Percentiles rank a stretch among this genome's conserved stretches.
Conservation (phyloP, 768 basidiomycete genomes). For the Rhodotorula sphaerocarpa region DNA sequence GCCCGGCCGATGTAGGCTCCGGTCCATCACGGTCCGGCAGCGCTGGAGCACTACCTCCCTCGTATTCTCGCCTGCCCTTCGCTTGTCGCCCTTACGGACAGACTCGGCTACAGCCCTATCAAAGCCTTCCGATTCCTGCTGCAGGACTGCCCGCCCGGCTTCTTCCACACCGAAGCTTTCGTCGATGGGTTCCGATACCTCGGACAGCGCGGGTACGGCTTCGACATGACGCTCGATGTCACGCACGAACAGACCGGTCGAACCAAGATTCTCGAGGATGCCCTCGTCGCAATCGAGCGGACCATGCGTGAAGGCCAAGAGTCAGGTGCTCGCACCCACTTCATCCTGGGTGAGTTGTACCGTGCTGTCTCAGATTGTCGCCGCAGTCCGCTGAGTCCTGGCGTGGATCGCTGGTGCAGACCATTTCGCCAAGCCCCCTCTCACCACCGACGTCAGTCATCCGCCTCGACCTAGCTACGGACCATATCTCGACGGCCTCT, state of each 20-base stretch:
- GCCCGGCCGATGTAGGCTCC: slow-evolving; percentile 15
- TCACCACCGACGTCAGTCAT: slow-evolving; percentile 6
- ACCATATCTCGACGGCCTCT: slow-evolving; percentile 18
- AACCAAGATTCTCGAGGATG: slow-evolving; percentile 22
- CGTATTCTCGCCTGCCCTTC: slow-evolving; percentile 16
- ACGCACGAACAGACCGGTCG: slow-evolving; percentile 13
- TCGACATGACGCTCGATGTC: slow-evolving; percentile 31
- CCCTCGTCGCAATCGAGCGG: slow-evolving; percentile 18
- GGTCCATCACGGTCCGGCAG: slow-evolving; percentile 11
- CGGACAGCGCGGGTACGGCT: slow-evolving; percentile 20
- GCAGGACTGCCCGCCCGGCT: slow-evolving; percentile 19
- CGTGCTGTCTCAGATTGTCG: neutral
- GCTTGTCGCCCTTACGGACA: slow-evolving; percentile 1
- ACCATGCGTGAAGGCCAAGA: slow-evolving; percentile 11
- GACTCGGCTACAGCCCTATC: slow-evolving; percentile 18
- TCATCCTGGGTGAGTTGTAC: slow-evolving; percentile 18
- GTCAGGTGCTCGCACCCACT: slow-evolving; percentile 5
- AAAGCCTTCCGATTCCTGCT: slow-evolving; percentile 28
- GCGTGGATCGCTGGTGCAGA: neutral
- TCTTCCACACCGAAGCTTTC: slow-evolving; percentile 14
- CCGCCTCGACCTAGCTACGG: neutral
- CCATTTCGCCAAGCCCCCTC: slow-evolving; percentile 29
- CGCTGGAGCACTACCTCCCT: slow-evolving; percentile 4
- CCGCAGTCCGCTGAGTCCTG: neutral
- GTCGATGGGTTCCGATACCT: slow-evolving; percentile 18